Percentiles rank a stretch among this genome's conserved stretches.
Evolutionary conservation across 148 eudicot genomes (phyloP).

Genomic region (Silene conica): DNA sequence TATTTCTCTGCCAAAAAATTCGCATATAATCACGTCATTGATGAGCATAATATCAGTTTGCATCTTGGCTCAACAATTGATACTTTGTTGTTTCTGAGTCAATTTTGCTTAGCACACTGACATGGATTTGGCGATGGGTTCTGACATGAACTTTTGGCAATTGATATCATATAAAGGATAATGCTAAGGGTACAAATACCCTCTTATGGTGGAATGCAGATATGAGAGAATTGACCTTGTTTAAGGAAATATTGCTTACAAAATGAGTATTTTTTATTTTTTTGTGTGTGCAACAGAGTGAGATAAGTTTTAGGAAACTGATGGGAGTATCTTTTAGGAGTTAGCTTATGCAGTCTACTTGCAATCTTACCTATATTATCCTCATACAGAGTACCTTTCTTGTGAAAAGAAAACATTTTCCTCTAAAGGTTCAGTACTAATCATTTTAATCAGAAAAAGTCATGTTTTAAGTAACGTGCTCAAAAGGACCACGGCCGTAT

Average conservation of each 20-base stretch:
- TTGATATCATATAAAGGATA: not conserved
- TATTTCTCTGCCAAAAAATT: not conserved
- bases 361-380: not conserved
- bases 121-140: not conserved
- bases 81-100: not conserved
- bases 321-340: not conserved
- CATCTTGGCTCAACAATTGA: not conserved
- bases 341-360: not conserved
- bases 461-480: not conserved
- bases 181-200: too few relatives aligned
- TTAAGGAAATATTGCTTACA: not conserved
- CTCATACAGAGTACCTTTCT: not conserved
- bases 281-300: not conserved
- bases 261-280: not conserved
- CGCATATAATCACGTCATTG: too few relatives aligned
- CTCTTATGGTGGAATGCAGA: not conserved
- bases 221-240: not conserved
- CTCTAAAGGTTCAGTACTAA: not conserved
- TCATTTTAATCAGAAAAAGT: not conserved
- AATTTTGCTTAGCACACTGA: not conserved
- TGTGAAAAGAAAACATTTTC: not conserved
- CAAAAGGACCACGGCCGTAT: not conserved
- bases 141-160: not conserved
- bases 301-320: not conserved
- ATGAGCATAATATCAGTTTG: constrained; percentile 1